A percentile compares a stretch with the other conserved stretches of the same genome.
Conservation (phyloP, 1,139 yeast species). For the Meyerozyma carpophila region DNA sequence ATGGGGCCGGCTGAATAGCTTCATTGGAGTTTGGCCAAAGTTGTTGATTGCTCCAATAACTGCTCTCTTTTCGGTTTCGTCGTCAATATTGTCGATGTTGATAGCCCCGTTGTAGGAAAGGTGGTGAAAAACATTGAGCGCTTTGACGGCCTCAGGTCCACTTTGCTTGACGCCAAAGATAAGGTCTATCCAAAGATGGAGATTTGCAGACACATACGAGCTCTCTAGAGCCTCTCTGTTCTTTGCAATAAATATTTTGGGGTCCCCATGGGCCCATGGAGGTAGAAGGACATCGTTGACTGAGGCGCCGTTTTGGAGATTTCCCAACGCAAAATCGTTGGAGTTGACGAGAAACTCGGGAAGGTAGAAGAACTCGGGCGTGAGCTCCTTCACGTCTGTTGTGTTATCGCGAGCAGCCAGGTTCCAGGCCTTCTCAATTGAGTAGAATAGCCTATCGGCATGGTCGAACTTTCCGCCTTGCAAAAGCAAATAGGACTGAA, state of each 20-base stretch:
- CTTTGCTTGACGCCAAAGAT: slow-evolving; percentile 75
- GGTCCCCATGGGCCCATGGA: slow-evolving; percentile 77
- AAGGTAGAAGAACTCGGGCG: slow-evolving; percentile 76
- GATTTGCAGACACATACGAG: slow-evolving; percentile 65
- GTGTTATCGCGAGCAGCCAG: slow-evolving; percentile 76
- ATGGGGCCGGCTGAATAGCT: slow-evolving; percentile 63
- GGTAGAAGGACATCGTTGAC: slow-evolving; percentile 67
- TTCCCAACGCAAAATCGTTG: slow-evolving; percentile 65
- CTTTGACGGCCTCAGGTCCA: slow-evolving; percentile 59
- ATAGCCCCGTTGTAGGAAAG: slow-evolving; percentile 80
- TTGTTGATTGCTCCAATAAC: slow-evolving; percentile 80
- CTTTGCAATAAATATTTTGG: slow-evolving; percentile 62
- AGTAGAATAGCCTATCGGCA: slow-evolving; percentile 73
- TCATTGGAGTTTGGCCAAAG: slow-evolving; percentile 84
- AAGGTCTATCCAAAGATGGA: slow-evolving; percentile 80
- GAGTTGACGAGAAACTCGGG: slow-evolving; percentile 69
- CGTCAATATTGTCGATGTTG: slow-evolving; percentile 64
- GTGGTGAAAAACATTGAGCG: slow-evolving; percentile 74
- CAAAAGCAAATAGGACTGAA: slow-evolving; percentile 64
- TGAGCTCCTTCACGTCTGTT: slow-evolving; percentile 80
- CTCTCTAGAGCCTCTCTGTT: slow-evolving; percentile 81
- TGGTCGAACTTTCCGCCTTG: slow-evolving; percentile 89
- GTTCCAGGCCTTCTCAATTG: slow-evolving; percentile 69
- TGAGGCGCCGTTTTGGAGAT: slow-evolving; percentile 52
- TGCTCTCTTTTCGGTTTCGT: slow-evolving; percentile 68